Base-by-base conservation (phyloP, 306 rosid genomes). In the Amphicarpaea edgeworthii region DNA sequence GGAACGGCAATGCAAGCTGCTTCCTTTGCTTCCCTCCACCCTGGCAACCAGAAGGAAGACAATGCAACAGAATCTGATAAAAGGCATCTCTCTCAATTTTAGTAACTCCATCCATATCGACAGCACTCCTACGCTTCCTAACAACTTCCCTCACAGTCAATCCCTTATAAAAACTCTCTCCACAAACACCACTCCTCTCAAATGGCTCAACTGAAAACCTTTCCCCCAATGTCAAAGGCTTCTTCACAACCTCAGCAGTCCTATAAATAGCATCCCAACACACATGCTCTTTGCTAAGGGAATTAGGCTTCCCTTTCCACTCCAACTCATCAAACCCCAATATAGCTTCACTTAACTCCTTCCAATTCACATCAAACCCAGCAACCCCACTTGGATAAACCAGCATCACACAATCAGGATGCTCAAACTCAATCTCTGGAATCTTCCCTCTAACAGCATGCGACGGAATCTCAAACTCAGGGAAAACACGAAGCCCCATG, bases 91-190 rank as follows among this genome's bases (percentile, higher is more conserved):
- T 86, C 47, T 77, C 79, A 73, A 95, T 92, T 41, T 12, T 42
- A 6, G 93, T 92, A 46, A 89, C 86, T 28, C 91, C 93, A 50
- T 95, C 98, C 98, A 95, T 90, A 83, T 90, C 97, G 12, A 95
- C 97, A 0, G 97, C 98, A 40, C 98, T 92, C 77, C 98, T 87
- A 9, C 97, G 91, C 82, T 88, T 95, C 88, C 97, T 77, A 17
- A 87, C 92, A 55, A 95, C 86, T 78, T 95, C 87, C 79, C 97
- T 92, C n/a, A 75, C 72, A 1, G 86, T 90, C 12, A 85, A 86
- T 1, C 81, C 89, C 81, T 88, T 89, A 58, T 90, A 95, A 0
- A 73, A 70, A 21, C 45, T 43, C 54, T 83, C 91, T 64, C 88
- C 79, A 69, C 79, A 78, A 79, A 68, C 12, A 4, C 90, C 91